Conservation (phyloP, 768 basidiomycete species). For the Boletus reticulatus region DNA sequence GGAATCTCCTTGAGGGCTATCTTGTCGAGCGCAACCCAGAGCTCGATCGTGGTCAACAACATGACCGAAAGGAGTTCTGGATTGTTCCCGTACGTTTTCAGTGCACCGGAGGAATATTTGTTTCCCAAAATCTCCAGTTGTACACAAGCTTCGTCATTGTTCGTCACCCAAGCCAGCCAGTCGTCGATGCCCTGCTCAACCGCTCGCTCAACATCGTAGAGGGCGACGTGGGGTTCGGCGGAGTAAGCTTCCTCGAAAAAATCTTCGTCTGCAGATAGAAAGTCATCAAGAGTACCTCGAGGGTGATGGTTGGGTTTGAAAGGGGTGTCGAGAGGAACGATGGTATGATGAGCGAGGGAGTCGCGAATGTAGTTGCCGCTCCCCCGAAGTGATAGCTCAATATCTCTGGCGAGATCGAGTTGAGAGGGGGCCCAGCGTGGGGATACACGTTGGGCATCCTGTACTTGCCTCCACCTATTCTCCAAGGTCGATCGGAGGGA, state of each 20-base stretch:
- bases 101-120: conserved; percentile 29
- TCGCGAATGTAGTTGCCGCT: conserved; percentile 30
- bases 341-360: conserved; percentile 6
- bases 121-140: conserved; percentile 23
- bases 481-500: conserved; percentile 24
- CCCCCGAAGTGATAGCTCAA: conserved; percentile 31
- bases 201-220: conserved; percentile 39
- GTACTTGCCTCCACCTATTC: conserved; percentile 36
- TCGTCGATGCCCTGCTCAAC: conserved; percentile 31
- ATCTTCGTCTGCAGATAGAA: conserved; percentile 8
- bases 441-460: conserved; percentile 22
- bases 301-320: conserved; percentile 5
- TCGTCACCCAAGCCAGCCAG: conserved; percentile 29
- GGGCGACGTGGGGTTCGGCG: conserved; percentile 12
- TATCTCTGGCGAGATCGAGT: conserved; percentile 31
- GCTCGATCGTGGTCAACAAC: conserved; percentile 38
- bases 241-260: conserved; percentile 10
- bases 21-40: conserved; percentile 38
- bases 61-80: conserved; percentile 43
- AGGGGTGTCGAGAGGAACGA: not conserved
- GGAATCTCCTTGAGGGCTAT: conserved; percentile 19
- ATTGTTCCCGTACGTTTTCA: conserved; percentile 27
- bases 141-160: conserved; percentile 12
- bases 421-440: conserved; percentile 30
- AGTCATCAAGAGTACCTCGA: conserved; percentile 17